Base-by-base conservation (phyloP, 768 basidiomycete genomes). In the Mrakia blollopis region DNA sequence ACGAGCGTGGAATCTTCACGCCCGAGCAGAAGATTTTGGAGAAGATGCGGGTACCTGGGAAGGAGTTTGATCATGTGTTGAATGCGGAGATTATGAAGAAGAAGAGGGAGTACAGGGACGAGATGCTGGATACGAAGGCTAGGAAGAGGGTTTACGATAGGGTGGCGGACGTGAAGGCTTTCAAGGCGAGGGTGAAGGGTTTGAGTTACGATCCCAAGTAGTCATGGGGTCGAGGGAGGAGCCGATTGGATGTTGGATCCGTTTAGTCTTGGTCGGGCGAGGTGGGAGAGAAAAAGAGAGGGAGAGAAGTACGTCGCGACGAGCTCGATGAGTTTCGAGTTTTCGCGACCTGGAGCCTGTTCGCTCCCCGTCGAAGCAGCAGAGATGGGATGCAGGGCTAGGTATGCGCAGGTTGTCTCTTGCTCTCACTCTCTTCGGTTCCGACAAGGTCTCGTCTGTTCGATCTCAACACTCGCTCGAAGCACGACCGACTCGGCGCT, bases 171-270 rank as follows among this genome's bases (percentile, higher is more conserved):
- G 65, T 68, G 18, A 25, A 35, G 25, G 37, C 35, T 23, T 68
- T 68, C 65, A 68, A 68, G 65, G 65, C 35, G 35, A 68, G 39
- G 65, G 25, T 68, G 35, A 39, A 35, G 25, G 65, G 35, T 5
- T 23, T 68, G 35, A 68, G 65, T 41, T 39, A 68, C 65, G 65
- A 68, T 39, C 65, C 65, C 35, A 68, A 68, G 65, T 68, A 68
- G 37, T 35, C 23, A 39, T 35, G 65, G 62, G 62, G 13, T 63
- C 16, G 62, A 63, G 65, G 37, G 39, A 68, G 21, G 37, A 21
- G 35, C 21, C 8, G 6, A 35, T 37, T 16, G n/a, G n/a, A 63
- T 63, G 30, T 8, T 63, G 35, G 30, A 37, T 63, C 37, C 7
- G 30, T 61, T 32, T 32, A 61, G 30, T 10, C 10, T 16, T 63